A percentile compares a stretch with the other conserved stretches of the same genome.
phyloP scores from a whole-genome alignment of 2,329 filamentous ascomycete species.

The Hymenoscyphus scutula region DNA sequence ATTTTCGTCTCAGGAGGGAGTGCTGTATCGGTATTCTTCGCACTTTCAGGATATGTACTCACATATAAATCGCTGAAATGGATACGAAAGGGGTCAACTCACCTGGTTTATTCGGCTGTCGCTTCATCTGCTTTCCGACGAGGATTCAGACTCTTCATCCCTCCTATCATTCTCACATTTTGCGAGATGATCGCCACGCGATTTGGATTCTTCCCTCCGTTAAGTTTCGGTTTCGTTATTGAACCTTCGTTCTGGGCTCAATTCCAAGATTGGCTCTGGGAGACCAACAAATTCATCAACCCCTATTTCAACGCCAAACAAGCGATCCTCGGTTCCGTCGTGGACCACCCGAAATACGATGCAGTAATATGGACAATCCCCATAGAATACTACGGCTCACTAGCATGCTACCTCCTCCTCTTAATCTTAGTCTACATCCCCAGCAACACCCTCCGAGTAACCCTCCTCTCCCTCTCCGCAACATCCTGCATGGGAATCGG shows the following conservation, averaged over 20 bases:
- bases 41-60: constrained; percentile 48
- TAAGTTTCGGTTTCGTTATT: constrained; percentile 38
- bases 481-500: constrained; percentile 18
- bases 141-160: constrained; percentile 45
- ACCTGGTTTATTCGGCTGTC: constrained; percentile 40
- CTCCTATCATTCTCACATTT: constrained; percentile 43
- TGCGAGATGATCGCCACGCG: constrained; percentile 30
- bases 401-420: constrained; percentile 31
- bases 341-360: constrained; percentile 38
- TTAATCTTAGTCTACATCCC: constrained; percentile 19
- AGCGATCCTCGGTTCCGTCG: constrained; percentile 20
- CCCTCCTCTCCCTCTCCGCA: constrained; percentile 18
- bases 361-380: constrained; percentile 50
- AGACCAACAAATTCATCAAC: constrained; percentile 26
- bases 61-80: constrained; percentile 42
- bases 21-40: constrained; percentile 49
- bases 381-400: constrained; percentile 46
- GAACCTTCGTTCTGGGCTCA: constrained; percentile 21
- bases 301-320: constrained; percentile 22
- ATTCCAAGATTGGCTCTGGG: constrained; percentile 26
- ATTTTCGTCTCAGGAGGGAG: constrained; percentile 44
- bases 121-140: constrained; percentile 46
- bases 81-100: constrained; percentile 38
- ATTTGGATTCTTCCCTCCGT: constrained; percentile 28
- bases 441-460: constrained; percentile 21